A percentile compares a stretch with the other conserved stretches of the same genome.
These are phyloP conservation scores for Schizosaccharomyces cryophilus DNA, from an alignment of 805 yeast genomes.

Conservation along the genomic window DNA sequence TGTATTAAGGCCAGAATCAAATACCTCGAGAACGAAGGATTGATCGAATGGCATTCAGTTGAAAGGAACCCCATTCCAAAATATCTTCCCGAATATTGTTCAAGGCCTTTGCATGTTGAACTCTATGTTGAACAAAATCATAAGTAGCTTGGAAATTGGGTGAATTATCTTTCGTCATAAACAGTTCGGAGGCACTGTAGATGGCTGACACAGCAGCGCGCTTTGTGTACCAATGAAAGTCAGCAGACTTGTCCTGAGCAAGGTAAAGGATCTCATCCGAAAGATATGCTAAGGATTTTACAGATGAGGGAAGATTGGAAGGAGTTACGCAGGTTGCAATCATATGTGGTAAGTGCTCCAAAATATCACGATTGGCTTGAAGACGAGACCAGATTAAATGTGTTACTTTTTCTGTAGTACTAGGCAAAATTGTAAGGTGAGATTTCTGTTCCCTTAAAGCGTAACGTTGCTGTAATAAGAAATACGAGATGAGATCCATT, in stretches of 20 bases:
- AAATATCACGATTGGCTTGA: constrained; percentile 24
- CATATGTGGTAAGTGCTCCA: constrained; percentile 21
- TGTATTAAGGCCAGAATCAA: neutral
- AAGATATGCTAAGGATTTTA: constrained; percentile 46
- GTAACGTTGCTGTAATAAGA: constrained; percentile 20
- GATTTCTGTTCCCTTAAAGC: constrained; percentile 11
- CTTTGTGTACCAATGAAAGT: constrained; percentile 83
- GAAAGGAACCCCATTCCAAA: neutral
- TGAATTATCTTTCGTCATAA: constrained; percentile 54
- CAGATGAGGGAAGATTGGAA: constrained; percentile 27
- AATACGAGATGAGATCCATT: constrained; percentile 30
- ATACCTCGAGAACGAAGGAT: neutral
- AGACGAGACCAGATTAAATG: constrained; percentile 21
- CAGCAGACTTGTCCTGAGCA: constrained; percentile 55
- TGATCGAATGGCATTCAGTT: neutral
- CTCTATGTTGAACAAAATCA: neutral
- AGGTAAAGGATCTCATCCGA: constrained; percentile 64
- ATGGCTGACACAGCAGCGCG: constrained; percentile 44
- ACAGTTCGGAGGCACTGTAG: constrained; percentile 48
- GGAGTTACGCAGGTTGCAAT: constrained; percentile 44
- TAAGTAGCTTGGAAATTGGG: constrained; percentile 28
- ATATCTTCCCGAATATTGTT: neutral
- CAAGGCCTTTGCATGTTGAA: neutral
- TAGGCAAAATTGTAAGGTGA: constrained; percentile 5
- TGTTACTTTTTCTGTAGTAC: constrained; percentile 20